phyloP scores from a whole-genome alignment of 2,329 filamentous ascomycete species.

The Aquanectria penicillioides region DNA sequence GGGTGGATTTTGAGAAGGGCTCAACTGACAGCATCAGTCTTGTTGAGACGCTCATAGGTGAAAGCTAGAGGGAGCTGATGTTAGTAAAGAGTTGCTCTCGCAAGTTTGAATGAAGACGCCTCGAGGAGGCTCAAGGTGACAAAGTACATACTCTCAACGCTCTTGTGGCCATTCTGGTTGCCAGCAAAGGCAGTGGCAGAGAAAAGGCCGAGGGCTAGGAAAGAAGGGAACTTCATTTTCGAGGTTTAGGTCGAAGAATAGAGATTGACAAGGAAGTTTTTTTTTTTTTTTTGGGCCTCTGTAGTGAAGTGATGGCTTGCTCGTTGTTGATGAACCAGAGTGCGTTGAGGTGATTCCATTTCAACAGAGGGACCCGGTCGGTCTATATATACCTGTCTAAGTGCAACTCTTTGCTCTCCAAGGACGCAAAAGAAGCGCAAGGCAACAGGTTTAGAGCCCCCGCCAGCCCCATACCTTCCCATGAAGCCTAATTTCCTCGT shows the following conservation, averaged over 20 bases:
- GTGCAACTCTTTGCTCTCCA: not conserved
- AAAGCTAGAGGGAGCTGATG: slow-evolving; percentile 16
- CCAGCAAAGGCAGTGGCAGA: slow-evolving; percentile 6
- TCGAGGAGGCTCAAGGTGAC: not conserved
- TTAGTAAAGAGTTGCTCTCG: not conserved
- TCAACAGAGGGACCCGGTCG: not conserved
- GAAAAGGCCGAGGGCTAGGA: slow-evolving; percentile 17
- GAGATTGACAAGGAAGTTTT: slow-evolving; percentile 5
- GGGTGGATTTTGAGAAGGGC: fast-evolving
- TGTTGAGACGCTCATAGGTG: slow-evolving; percentile 41
- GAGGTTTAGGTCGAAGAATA: not conserved
- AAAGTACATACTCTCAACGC: slow-evolving; percentile 11
- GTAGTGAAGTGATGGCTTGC: slow-evolving; percentile 5
- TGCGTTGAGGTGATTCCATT: slow-evolving; percentile 15
- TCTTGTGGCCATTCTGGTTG: slow-evolving; percentile 3
- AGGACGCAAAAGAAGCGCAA: not conserved
- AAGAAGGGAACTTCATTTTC: slow-evolving; percentile 24
- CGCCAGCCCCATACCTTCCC: not conserved
- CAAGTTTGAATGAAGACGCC: not conserved
- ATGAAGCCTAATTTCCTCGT: slow-evolving; percentile 15
- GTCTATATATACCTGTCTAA: slow-evolving; percentile 16
- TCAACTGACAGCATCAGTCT: slow-evolving; percentile 38
- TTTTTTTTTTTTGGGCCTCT: slow-evolving; percentile 3
- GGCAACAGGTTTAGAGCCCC: not conserved
- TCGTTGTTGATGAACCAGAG: slow-evolving; percentile 12